phyloP scores from a whole-genome alignment of 352 stramenopile species.

The Phytophthora agathidicida region DNA sequence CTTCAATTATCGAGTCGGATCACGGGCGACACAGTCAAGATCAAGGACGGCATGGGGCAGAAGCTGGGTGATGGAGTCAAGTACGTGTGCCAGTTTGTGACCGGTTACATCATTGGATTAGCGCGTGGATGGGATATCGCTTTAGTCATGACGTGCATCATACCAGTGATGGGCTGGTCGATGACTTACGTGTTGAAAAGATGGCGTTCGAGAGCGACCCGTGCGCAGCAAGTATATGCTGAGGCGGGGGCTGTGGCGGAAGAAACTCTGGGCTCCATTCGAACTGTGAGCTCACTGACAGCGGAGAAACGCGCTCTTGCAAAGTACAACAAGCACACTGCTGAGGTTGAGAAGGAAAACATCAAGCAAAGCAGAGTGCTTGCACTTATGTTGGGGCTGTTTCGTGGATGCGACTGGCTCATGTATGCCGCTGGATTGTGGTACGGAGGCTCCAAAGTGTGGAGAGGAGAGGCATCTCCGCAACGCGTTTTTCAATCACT shows the following conservation, averaged over 20 bases:
- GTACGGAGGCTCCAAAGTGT: slow-evolving; percentile 39
- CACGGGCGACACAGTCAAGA: slow-evolving; percentile 16
- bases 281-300: slow-evolving; percentile 42
- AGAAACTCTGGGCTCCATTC: slow-evolving; percentile 61
- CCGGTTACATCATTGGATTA: slow-evolving; percentile 20
- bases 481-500: slow-evolving; percentile 33
- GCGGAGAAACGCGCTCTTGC: slow-evolving; percentile 24
- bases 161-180: slow-evolving; percentile 16
- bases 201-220: neutral
- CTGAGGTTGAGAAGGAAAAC: slow-evolving; percentile 26
- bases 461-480: slow-evolving; percentile 11
- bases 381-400: slow-evolving; percentile 25
- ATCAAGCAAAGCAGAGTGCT: slow-evolving; percentile 15
- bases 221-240: slow-evolving; percentile 43
- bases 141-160: slow-evolving; percentile 35
- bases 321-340: slow-evolving; percentile 24
- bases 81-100: slow-evolving; percentile 35
- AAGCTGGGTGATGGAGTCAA: slow-evolving; percentile 40
- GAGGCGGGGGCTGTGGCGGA: too few relatives aligned
- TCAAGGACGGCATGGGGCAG: slow-evolving; percentile 48
- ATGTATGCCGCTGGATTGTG: slow-evolving; percentile 38
- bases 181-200: slow-evolving; percentile 12
- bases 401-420: slow-evolving; percentile 31
- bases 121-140: slow-evolving; percentile 35
- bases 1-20: slow-evolving; percentile 35